Percentiles rank a stretch among this genome's conserved stretches.
These are phyloP conservation scores for Kodamaea kakaduensis DNA, from an alignment of 805 yeast genomes.

Conservation along the genomic window DNA sequence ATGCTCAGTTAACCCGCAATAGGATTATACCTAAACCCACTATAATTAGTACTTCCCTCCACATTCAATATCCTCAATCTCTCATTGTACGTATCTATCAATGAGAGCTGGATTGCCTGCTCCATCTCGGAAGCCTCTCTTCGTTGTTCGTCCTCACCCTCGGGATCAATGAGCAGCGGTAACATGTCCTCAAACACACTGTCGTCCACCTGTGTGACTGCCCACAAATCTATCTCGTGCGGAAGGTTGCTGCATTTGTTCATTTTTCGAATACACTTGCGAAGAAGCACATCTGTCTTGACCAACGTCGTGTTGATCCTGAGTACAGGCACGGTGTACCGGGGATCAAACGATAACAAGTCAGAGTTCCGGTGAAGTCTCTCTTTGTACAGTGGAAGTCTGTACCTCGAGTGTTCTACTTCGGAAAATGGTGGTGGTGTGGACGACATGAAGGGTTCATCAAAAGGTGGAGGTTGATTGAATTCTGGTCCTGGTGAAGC, in stretches of 20 bases:
- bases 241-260: slow-evolving; percentile 18
- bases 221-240: slow-evolving; percentile 17
- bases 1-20: too few relatives aligned
- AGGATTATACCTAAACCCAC: slow-evolving; percentile 8
- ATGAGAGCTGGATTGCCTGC: slow-evolving; percentile 1
- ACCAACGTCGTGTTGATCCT: slow-evolving; percentile 21
- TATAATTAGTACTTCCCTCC: slow-evolving; percentile 4
- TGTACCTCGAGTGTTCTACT: too few relatives aligned
- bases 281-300: slow-evolving; percentile 15
- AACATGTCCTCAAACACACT: slow-evolving; percentile 17
- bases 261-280: slow-evolving; percentile 18
- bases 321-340: slow-evolving; percentile 20
- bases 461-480: too few relatives aligned
- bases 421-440: too few relatives aligned
- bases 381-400: slow-evolving; percentile 22
- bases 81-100: slow-evolving; percentile 7
- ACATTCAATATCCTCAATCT: slow-evolving; percentile 3
- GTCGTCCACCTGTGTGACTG: slow-evolving; percentile 22
- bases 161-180: slow-evolving; percentile 17
- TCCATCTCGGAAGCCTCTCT: slow-evolving; percentile 5
- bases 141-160: slow-evolving; percentile 1
- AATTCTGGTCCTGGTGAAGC: too few relatives aligned
- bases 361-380: slow-evolving; percentile 19
- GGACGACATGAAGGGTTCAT: too few relatives aligned
- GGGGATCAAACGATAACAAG: slow-evolving; percentile 22